Percentiles rank a stretch among this genome's conserved stretches.
Conservation (phyloP, 164 flowering plant genomes). For the Magnolia kwangsiensis region DNA sequence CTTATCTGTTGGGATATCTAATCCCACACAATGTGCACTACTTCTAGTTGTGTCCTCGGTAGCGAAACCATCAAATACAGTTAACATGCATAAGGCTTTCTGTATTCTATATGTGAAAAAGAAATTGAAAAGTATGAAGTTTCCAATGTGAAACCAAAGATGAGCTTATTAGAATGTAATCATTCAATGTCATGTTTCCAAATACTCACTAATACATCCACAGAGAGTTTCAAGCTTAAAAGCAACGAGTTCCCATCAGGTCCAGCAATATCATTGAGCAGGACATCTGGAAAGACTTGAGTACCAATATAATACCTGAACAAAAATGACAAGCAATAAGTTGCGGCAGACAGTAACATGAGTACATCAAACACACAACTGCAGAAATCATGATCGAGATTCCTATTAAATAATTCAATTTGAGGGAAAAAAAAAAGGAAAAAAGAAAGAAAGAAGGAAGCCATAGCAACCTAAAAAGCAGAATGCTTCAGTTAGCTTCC, state of each 20-base stretch:
- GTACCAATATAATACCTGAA: conserved; percentile 80
- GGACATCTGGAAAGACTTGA: conserved; percentile 78
- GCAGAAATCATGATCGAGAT: background rate
- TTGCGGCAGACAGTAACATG: background rate
- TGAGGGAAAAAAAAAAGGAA: background rate
- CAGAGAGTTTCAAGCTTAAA: conserved; percentile 89
- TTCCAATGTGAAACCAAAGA: conserved; percentile 1
- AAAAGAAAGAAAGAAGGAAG: too few relatives aligned
- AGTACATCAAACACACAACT: background rate
- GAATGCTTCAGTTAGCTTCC: too few relatives aligned
- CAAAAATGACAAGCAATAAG: background rate
- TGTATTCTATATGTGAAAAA: background rate
- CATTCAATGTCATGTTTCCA: conserved; percentile 4
- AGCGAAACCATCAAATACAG: background rate
- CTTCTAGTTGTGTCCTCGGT: background rate
- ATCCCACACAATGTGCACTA: background rate
- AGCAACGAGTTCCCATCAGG: conserved; percentile 82
- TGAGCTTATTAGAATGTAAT: background rate
- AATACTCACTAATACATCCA: conserved; percentile 85
- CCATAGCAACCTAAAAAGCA: background rate
- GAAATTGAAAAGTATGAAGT: background rate
- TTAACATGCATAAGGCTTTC: background rate
- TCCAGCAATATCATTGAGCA: conserved; percentile 92
- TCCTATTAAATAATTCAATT: background rate
- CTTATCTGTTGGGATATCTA: background rate